Percentiles rank a stretch among this genome's conserved stretches.
Evolutionary conservation across 2,329 filamentous ascomycete genomes (phyloP).

Genomic region (Neopestalotiopsis clavispora): DNA sequence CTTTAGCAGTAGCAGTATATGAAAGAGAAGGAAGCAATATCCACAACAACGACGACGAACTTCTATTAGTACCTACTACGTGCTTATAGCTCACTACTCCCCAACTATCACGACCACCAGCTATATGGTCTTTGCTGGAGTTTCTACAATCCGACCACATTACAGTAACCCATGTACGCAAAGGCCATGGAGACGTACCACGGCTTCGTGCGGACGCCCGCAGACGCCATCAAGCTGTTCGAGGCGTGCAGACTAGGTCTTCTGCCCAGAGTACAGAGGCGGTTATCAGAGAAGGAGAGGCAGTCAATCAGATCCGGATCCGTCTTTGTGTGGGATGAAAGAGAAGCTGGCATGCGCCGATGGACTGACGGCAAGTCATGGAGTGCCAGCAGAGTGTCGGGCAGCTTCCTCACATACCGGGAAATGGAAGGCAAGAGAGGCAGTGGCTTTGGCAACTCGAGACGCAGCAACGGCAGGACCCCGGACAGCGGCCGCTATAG

Average conservation of each 20-base stretch:
- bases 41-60: no score
- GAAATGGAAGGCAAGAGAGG: constrained; percentile 99
- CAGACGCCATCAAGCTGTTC: constrained; percentile 97
- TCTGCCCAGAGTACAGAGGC: constrained; percentile 87
- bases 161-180: background rate
- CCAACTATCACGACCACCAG: no score
- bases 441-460: constrained; percentile 68
- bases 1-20: background rate
- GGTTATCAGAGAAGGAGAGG: constrained; percentile 94
- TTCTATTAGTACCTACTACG: no score
- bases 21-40: no score
- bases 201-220: constrained; percentile 92
- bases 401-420: constrained; percentile 95
- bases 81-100: no score
- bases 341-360: constrained; percentile 95
- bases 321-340: constrained; percentile 99
- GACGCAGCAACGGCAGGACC: constrained; percentile 71
- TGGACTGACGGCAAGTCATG: constrained; percentile 99
- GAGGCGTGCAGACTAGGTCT: constrained; percentile 92
- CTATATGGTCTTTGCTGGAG: background rate
- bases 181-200: constrained; percentile 91
- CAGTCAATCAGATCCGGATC: constrained; percentile 96
- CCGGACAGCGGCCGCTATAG: constrained; percentile 82
- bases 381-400: constrained; percentile 96
- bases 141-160: background rate